Evolutionary conservation across 257 asterid species (phyloP), one percentile per base, ranked within the genome.

Genomic region (Nicotiana tabacum): DNA sequence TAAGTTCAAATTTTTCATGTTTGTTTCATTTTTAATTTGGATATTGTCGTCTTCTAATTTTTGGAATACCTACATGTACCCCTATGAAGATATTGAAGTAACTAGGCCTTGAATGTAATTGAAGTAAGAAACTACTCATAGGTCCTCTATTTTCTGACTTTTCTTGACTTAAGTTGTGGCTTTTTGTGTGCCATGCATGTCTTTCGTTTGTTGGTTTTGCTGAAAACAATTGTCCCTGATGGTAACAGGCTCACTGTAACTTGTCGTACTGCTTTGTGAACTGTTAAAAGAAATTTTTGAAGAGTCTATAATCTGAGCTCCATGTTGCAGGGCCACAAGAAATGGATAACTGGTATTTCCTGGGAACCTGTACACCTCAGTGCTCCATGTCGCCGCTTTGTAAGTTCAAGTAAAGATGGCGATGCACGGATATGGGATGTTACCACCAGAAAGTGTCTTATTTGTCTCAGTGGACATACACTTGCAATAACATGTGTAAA

Each of bases 391-490:
- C 97, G 99, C 69, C 98, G 98, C 53, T 92, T 95, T 77, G 99
- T 95, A 33, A 95, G 98, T 89, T 91, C 95, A 61, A 94, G 98
- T 89, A 96, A 96, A 92, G 99, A 96, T 88, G 99, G 99, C 48
- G 97, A 94, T 93, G 98, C 99, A 67, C 94, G 98, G 83, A 96
- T 96, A 88, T 96, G 98, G 99, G 99, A 96, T 85, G 92, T 88
- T 81, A 56, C 91, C 43, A 83, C 89, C 85, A 94, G 84, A 90
- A 93, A 90, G 88, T 93, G 94, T 87, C 86, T 91, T 83, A 89
- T 91, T 83, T 87, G 88, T 85, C 97, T 96, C 82, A 89, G 92
- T 32, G 98, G 99, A 53, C 99, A 96, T 83, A 93, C 98, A 58
- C 97, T 92, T 84, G 97, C 99, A 86, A 85, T 96, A 86, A 96